Conservation (phyloP, 805 yeast genomes). For the Hanseniaspora meyeri region DNA sequence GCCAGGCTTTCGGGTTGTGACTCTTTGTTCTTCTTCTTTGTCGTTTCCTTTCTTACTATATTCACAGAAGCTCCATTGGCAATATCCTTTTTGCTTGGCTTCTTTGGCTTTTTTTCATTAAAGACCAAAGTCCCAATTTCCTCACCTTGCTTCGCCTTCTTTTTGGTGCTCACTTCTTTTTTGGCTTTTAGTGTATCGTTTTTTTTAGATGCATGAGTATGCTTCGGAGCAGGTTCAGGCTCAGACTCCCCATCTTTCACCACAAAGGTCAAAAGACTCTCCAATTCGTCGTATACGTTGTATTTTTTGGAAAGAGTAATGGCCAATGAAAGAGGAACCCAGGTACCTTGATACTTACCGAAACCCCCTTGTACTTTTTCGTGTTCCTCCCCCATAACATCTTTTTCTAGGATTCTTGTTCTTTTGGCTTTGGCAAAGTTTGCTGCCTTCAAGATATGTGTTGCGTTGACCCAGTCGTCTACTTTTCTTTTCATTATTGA, state of each 20-base stretch:
- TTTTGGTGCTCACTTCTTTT: not conserved
- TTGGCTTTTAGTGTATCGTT: constrained; percentile 25
- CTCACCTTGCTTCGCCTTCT: not conserved
- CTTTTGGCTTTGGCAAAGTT: constrained; percentile 88
- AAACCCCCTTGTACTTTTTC: constrained; percentile 96
- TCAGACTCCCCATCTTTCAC: constrained; percentile 38
- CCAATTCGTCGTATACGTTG: constrained; percentile 48
- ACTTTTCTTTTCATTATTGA: constrained; percentile 67
- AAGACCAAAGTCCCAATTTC: not conserved
- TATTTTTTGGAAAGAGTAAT: constrained; percentile 51
- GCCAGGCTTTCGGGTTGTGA: not conserved
- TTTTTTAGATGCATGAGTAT: constrained; percentile 49
- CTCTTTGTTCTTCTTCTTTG: not conserved
- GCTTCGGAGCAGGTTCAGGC: constrained; percentile 53
- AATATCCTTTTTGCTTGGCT: not conserved
- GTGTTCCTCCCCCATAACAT: constrained; percentile 79
- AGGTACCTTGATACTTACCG: constrained; percentile 93
- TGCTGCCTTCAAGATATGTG: constrained; percentile 87
- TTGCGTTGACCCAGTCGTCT: constrained; percentile 85
- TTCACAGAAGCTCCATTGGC: not conserved
- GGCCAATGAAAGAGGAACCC: constrained; percentile 82
- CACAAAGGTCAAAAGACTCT: constrained; percentile 53
- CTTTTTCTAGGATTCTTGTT: constrained; percentile 81
- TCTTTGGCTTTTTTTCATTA: not conserved
- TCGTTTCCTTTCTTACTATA: not conserved